These are phyloP conservation scores for Tetrapisispora namnaoensis DNA, from an alignment of 805 yeast genomes.

Conservation along the genomic window DNA sequence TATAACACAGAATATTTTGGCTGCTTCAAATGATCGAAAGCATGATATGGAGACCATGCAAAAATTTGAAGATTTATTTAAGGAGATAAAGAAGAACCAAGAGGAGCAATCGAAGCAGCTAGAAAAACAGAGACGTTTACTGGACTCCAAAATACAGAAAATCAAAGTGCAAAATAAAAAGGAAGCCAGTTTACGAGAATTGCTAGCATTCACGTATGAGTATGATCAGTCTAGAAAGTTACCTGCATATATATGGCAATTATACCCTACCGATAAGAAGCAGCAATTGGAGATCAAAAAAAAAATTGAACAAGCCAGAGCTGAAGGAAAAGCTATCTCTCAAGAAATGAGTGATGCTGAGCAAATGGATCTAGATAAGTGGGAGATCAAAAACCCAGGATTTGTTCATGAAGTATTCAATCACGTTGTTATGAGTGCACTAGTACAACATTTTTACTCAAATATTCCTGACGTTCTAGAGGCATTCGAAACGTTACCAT, in stretches of 20 bases:
- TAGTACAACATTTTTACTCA: constrained; percentile 49
- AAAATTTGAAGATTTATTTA: constrained; percentile 57
- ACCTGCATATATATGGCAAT: constrained; percentile 74
- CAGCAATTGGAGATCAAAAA: neutral
- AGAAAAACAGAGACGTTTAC: constrained; percentile 46
- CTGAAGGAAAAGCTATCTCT: neutral
- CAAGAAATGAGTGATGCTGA: neutral
- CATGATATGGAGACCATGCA: constrained; percentile 45
- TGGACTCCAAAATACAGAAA: constrained; percentile 56
- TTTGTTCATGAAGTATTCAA: constrained; percentile 64
- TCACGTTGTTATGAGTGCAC: constrained; percentile 57
- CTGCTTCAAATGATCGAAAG: constrained; percentile 40
- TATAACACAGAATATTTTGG: constrained; percentile 7
- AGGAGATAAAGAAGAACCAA: constrained; percentile 42
- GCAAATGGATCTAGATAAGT: constrained; percentile 15
- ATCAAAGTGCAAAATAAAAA: constrained; percentile 49
- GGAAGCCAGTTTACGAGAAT: constrained; percentile 55
- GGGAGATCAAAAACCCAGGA: constrained; percentile 63
- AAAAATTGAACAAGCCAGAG: neutral
- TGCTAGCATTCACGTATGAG: constrained; percentile 51
- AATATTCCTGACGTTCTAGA: constrained; percentile 57
- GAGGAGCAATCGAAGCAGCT: constrained; percentile 49
- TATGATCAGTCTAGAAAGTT: constrained; percentile 53
- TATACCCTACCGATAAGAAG: constrained; percentile 55
- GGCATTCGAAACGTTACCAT: constrained; percentile 57